Evolutionary conservation across 192 early-diverging fungal genomes (phyloP).

Genomic region (Geranomyces michiganensis): DNA sequence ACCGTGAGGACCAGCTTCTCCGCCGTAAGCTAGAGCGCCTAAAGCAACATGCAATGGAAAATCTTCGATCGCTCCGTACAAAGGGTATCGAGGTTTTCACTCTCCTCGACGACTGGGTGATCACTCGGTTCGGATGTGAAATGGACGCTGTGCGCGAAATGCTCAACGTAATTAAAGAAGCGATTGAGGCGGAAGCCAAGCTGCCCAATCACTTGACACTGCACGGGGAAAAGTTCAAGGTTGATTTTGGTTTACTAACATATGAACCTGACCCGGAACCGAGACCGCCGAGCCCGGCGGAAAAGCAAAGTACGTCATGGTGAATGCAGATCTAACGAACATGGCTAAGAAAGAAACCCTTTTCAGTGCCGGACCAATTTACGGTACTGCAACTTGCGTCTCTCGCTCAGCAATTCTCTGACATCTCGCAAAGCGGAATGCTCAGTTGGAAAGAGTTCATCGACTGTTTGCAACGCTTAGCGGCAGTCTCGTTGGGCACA

Average conservation of each 20-base stretch:
- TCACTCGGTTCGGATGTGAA: slow-evolving; percentile 50
- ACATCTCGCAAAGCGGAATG: slow-evolving; percentile 42
- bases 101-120: slow-evolving; percentile 62
- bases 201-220: slow-evolving; percentile 58
- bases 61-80: slow-evolving; percentile 44
- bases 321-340: background rate
- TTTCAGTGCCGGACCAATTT: slow-evolving; percentile 52
- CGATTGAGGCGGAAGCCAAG: slow-evolving; percentile 55
- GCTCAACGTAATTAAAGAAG: slow-evolving; percentile 58
- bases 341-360: background rate
- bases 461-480: slow-evolving; percentile 44
- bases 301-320: slow-evolving; percentile 45
- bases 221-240: slow-evolving; percentile 57
- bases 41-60: slow-evolving; percentile 40
- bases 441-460: slow-evolving; percentile 50
- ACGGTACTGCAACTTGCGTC: slow-evolving; percentile 55
- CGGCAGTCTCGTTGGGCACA: slow-evolving; percentile 36
- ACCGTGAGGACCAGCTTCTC: slow-evolving; percentile 54
- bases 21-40: slow-evolving; percentile 51
- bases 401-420: slow-evolving; percentile 42
- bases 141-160: slow-evolving; percentile 63
- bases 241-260: slow-evolving; percentile 53
- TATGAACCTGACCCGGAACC: slow-evolving; percentile 60
- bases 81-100: slow-evolving; percentile 57
- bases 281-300: slow-evolving; percentile 55